Percentiles rank a stretch among this genome's conserved stretches.
Evolutionary conservation across 345 rosid genomes (phyloP).

Genomic region (Geranium brycei): DNA sequence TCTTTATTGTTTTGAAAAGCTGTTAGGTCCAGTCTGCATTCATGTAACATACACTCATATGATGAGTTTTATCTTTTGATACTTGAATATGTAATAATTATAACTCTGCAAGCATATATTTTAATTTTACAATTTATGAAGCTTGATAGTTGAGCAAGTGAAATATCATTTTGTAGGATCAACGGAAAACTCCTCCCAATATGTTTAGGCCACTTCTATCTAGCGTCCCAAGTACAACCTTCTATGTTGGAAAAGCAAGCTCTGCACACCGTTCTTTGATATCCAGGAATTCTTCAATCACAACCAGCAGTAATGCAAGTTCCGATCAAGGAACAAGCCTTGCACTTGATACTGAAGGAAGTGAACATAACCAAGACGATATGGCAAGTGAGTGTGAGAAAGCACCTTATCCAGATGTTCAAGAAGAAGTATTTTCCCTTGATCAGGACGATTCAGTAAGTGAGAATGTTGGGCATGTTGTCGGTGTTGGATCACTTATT

Average conservation of each 20-base stretch:
- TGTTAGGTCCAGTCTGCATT: neutral
- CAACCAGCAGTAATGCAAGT: conserved; percentile 55
- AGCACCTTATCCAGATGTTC: conserved; percentile 28
- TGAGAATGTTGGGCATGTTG: conserved; percentile 26
- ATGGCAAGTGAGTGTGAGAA: conserved; percentile 25
- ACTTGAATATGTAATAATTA: too few species aligned
- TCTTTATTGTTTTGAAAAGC: neutral
- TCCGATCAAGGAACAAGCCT: conserved; percentile 46
- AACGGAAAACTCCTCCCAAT: conserved; percentile 77
- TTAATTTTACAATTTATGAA: neutral
- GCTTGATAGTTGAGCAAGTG: conserved; percentile 10
- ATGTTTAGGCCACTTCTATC: conserved; percentile 98
- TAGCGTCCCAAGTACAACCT: conserved; percentile 85
- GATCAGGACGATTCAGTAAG: conserved; percentile 39
- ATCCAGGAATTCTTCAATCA: conserved; percentile 56
- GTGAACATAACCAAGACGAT: conserved; percentile 33
- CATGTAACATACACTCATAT: neutral
- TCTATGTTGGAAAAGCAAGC: conserved; percentile 55
- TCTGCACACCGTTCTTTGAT: conserved; percentile 46
- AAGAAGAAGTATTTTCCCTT: conserved; percentile 44
- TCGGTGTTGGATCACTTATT: conserved; percentile 25
- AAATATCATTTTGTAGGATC: conserved; percentile 46
- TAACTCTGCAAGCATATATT: neutral
- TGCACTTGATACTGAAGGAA: conserved; percentile 43
- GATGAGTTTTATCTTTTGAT: too few species aligned